Evolutionary conservation across 116 monocot species (phyloP).

Genomic region (Cymodocea nodosa): DNA sequence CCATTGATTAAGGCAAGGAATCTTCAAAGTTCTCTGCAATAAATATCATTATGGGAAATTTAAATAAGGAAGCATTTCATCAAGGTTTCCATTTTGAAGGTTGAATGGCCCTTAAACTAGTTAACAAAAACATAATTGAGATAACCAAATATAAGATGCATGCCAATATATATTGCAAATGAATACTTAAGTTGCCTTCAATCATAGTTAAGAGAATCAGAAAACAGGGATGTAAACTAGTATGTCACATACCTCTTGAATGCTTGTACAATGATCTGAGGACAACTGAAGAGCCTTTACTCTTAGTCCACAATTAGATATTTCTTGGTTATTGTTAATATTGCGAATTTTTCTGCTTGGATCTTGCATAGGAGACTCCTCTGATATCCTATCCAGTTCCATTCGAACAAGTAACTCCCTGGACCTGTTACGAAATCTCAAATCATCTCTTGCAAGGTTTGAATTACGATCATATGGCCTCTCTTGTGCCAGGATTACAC

Average conservation of each 20-base stretch:
- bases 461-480: slow-evolving; percentile 30
- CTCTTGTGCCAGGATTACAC: slow-evolving; percentile 85
- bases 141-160: background rate
- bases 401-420: slow-evolving; percentile 67
- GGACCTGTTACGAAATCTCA: slow-evolving; percentile 40
- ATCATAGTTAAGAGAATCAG: background rate
- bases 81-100: no score
- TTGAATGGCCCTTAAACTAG: no score
- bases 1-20: no score
- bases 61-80: no score
- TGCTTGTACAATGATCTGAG: slow-evolving; percentile 73
- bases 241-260: slow-evolving; percentile 52
- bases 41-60: no score
- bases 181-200: no score
- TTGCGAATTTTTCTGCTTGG: slow-evolving; percentile 33
- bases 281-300: slow-evolving; percentile 77
- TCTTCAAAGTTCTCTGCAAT: no score
- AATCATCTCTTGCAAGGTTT: slow-evolving; percentile 31
- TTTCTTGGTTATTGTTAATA: slow-evolving; percentile 57
- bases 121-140: background rate
- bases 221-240: background rate
- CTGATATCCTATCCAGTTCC: slow-evolving; percentile 90
- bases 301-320: slow-evolving; percentile 62
- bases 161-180: no score
- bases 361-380: slow-evolving; percentile 88